Evolutionary conservation across 345 rosid species (phyloP), one percentile per base, ranked within the genome.

Genomic region (Anastatica hierochuntica): DNA sequence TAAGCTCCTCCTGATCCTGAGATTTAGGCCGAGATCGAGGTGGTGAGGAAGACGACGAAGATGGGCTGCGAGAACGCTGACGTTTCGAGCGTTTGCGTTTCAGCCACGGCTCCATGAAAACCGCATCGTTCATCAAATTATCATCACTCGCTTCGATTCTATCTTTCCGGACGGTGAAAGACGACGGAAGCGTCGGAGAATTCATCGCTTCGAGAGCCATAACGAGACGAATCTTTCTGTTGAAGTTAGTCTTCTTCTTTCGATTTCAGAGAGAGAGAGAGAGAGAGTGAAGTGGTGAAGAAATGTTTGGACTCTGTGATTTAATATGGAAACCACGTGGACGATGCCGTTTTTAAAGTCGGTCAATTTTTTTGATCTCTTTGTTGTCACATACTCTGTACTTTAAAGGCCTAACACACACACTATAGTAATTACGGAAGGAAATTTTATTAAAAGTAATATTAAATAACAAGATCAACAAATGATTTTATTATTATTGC

Each of bases 171-270:
- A 40, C 24, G 3, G 67, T 56, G 49, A 43, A 63, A 0, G 56
- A 18, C 18, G 66, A 17, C 26, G 75, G 80, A 13, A 88, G 33
- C 8, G 8, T 29, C 33, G 10, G 24, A 21, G 24, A 77, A 36
- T 75, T 83, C 27, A 83, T 60, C 31, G 95, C 88, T 51, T 86
- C 78, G 8, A 86, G 83, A 7, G 92, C 95, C 95, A 86, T 86
- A 3, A 7, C 10, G 7, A 27, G 20, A 41, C 2, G 43, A 47
- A 30, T 29, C 34, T 21, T 19, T 31, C 36, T 31, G 12, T 31
- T 31, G 3, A 11, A 10, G n/a, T 31, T 31, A 21, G 46, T 27
- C 34, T 52, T 60, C 37, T 29, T 8, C 33, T 8, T 15, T 34
- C 13, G 52, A 11, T 33, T 15, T n/a, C 2, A 24, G 43, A 34